Conservation (phyloP, 371 early-diverging fungal species). For the Mortierella sp. region DNA sequence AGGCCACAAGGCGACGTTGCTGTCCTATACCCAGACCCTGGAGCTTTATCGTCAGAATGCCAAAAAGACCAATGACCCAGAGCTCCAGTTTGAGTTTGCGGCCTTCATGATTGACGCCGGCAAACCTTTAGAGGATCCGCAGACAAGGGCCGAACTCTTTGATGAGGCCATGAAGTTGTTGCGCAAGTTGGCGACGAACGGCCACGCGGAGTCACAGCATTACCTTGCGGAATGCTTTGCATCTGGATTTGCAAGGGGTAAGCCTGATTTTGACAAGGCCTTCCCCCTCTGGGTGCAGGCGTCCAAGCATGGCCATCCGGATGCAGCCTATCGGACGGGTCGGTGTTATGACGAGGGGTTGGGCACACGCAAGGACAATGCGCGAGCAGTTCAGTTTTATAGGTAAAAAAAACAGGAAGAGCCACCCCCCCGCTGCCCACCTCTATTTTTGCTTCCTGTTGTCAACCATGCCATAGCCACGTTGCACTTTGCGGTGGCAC, state of each 20-base stretch:
- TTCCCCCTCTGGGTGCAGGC: slow-evolving; percentile 77
- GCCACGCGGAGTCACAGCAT: slow-evolving; percentile 75
- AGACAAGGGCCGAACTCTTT: slow-evolving; percentile 67
- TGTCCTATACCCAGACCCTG: slow-evolving; percentile 77
- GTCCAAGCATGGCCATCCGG: slow-evolving; percentile 75
- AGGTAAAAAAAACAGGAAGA: too few species aligned
- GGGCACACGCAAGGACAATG: slow-evolving; percentile 69
- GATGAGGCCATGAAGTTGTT: slow-evolving; percentile 72
- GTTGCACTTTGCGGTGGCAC: too few species aligned
- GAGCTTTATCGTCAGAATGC: slow-evolving; percentile 86
- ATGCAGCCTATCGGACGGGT: slow-evolving; percentile 78
- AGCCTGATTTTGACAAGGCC: slow-evolving; percentile 77
- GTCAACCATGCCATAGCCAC: too few species aligned
- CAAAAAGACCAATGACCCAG: slow-evolving; percentile 84
- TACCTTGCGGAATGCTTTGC: slow-evolving; percentile 74
- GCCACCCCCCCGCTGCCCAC: too few species aligned
- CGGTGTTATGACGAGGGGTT: slow-evolving; percentile 78
- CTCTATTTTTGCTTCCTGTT: too few species aligned
- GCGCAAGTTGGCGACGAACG: slow-evolving; percentile 69
- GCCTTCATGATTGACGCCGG: slow-evolving; percentile 80
- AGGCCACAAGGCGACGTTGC: slow-evolving; percentile 71
- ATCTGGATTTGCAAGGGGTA: slow-evolving; percentile 69
- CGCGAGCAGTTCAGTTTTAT: slow-evolving; percentile 80
- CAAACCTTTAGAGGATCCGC: slow-evolving; percentile 62
- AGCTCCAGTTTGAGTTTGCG: slow-evolving; percentile 85